These are phyloP conservation scores for Aspergillus panamensis DNA, from an alignment of 495 filamentous ascomycete species.

Conservation along the genomic window DNA sequence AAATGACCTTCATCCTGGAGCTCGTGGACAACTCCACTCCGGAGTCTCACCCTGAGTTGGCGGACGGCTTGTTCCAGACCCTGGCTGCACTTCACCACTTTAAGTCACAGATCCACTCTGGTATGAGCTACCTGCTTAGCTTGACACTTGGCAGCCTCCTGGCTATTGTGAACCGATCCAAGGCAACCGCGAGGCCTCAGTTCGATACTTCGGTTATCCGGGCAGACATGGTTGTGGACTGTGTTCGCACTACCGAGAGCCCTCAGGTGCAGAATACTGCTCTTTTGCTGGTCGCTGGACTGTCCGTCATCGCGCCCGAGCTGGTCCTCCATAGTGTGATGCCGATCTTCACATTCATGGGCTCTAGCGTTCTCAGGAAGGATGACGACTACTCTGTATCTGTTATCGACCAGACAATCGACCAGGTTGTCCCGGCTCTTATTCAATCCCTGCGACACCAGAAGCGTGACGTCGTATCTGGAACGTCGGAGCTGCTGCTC, in stretches of 20 bases:
- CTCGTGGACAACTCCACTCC: slow-evolving; percentile 74
- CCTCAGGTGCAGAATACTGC: slow-evolving; percentile 90
- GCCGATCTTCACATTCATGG: slow-evolving; percentile 99
- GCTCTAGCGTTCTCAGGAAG: slow-evolving; percentile 78
- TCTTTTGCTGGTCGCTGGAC: slow-evolving; percentile 76
- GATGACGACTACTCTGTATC: slow-evolving; percentile 94
- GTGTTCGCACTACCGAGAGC: slow-evolving; percentile 80
- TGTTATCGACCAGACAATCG: slow-evolving; percentile 81
- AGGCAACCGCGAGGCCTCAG: slow-evolving; percentile 54
- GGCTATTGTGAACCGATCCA: slow-evolving; percentile 71
- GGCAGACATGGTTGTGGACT: slow-evolving; percentile 84
- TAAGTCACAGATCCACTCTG: slow-evolving; percentile 64
- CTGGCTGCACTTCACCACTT: slow-evolving; percentile 82
- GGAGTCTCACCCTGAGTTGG: slow-evolving; percentile 65
- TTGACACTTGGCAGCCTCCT: slow-evolving; percentile 72
- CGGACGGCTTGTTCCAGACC: slow-evolving; percentile 72
- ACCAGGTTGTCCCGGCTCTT: slow-evolving; percentile 85
- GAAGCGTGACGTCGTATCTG: slow-evolving; percentile 70
- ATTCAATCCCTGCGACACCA: slow-evolving; percentile 77
- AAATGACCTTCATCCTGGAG: slow-evolving; percentile 83
- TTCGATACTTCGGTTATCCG: slow-evolving; percentile 73
- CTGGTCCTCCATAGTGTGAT: slow-evolving; percentile 92
- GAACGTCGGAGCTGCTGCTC: slow-evolving; percentile 77
- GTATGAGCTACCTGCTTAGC: slow-evolving; percentile 81
- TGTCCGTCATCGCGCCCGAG: slow-evolving; percentile 82